These are phyloP conservation scores for Crithidia sp. DNA, from an alignment of 208 protist species.

Conservation along the genomic window DNA sequence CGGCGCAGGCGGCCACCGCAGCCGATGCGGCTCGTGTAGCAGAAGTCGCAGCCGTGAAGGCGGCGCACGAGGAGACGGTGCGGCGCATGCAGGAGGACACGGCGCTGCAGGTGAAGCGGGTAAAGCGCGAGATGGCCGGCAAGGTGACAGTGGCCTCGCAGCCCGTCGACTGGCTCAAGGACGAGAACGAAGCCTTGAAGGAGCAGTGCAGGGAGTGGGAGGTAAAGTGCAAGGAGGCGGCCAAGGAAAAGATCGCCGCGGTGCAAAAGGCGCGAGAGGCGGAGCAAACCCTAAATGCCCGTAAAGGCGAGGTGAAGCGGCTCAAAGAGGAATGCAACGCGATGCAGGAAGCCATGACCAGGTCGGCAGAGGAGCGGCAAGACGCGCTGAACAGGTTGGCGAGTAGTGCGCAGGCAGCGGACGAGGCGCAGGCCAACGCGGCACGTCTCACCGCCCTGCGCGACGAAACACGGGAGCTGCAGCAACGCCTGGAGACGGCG, in stretches of 20 bases:
- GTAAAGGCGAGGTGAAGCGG: conserved; percentile 21
- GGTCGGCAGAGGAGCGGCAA: conserved; percentile 25
- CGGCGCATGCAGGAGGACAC: conserved; percentile 11
- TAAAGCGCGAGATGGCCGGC: conserved; percentile 7
- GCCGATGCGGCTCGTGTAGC: neutral
- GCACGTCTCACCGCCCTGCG: conserved; percentile 19
- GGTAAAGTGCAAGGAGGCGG: conserved; percentile 6
- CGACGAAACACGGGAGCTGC: conserved; percentile 30
- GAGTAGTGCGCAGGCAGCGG: conserved; percentile 19
- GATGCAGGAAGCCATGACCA: conserved; percentile 13
- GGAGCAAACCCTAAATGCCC: conserved; percentile 10
- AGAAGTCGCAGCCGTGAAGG: conserved; percentile 1
- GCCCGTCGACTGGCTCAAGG: conserved; percentile 45
- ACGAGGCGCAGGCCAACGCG: conserved; percentile 25
- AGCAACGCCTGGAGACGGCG: conserved; percentile 13
- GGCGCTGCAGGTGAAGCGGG: conserved; percentile 15
- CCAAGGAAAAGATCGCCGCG: conserved; percentile 22
- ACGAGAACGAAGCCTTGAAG: conserved; percentile 39
- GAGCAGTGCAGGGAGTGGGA: conserved; percentile 24
- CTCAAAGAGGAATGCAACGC: conserved; percentile 22
- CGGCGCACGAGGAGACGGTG: conserved; percentile 10
- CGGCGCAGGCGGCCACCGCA: neutral
- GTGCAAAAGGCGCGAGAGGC: conserved; percentile 11
- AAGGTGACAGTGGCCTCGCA: conserved; percentile 24
- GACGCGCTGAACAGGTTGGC: conserved; percentile 22